These are phyloP conservation scores for Pinus albicaulis DNA, from an alignment of 75 land plant genomes.

Conservation along the genomic window DNA sequence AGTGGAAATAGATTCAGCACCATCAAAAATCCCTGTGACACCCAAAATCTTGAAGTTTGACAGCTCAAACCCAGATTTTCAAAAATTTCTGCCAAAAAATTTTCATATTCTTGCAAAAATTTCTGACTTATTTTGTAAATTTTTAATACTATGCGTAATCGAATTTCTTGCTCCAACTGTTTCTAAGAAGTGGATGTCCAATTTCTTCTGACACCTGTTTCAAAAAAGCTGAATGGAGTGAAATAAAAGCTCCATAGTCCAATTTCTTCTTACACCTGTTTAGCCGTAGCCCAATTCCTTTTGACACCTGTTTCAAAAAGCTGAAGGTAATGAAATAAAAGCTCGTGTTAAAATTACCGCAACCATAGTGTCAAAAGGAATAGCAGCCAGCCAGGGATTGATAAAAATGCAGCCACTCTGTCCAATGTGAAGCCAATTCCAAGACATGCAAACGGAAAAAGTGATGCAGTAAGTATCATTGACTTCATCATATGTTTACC, in stretches of 20 bases:
- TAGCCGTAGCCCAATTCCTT: constrained; percentile 15
- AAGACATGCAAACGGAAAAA: constrained; percentile 28
- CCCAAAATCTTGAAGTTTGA: too few relatives aligned
- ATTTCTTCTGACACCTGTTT: constrained; percentile 28
- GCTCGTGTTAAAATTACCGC: constrained; percentile 30
- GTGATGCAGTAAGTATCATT: constrained; percentile 28
- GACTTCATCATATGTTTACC: constrained; percentile 33
- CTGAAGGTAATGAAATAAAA: constrained; percentile 29
- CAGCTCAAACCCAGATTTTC: too few relatives aligned
- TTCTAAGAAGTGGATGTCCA: too few relatives aligned
- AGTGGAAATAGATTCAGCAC: too few relatives aligned
- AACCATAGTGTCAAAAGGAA: constrained; percentile 41
- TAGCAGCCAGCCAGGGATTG: constrained; percentile 21
- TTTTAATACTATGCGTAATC: too few relatives aligned
- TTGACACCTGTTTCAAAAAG: constrained; percentile 30
- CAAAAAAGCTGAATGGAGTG: constrained; percentile 24
- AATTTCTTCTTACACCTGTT: too few relatives aligned
- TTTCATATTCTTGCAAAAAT: too few relatives aligned
- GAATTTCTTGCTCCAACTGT: too few relatives aligned
- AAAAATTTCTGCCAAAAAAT: too few relatives aligned
- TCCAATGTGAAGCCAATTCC: constrained; percentile 29
- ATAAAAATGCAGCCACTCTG: constrained; percentile 22
- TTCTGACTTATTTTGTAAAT: too few relatives aligned
- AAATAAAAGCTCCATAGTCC: constrained; percentile 14
- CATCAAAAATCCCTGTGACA: too few relatives aligned